Base-by-base conservation (phyloP, 805 yeast genomes). In the Metschnikowia noctiluminum region DNA sequence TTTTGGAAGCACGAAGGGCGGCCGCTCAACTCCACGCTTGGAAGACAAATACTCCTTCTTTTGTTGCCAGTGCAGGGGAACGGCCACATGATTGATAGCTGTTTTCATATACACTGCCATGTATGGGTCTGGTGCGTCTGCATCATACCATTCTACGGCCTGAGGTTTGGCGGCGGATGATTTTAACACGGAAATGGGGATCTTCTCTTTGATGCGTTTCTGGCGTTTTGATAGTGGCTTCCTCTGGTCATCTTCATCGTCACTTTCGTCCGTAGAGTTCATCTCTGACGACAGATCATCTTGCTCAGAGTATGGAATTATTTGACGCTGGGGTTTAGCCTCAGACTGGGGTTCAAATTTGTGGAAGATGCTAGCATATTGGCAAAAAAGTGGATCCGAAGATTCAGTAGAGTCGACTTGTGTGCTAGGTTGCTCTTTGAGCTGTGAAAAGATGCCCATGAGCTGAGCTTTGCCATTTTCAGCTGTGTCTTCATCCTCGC, bases 61-160 rank as follows among this genome's bases (percentile, higher is more conserved):
- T 13, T 77, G 68, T 45, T 80, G 81, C 99, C 99, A 92, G 64
- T 90, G 94, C 0, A 68, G 60, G 0, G 98, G 98, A 1, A 92
- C 89, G 1, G 82, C 87, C 0, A 91, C 83, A 1, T 70, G 75
- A 54, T 89, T 87, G 48, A 81, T 82, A 34, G 72, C 67, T 0
- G 84, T 69, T 61, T 91, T 92, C 43, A 92, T 64, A 21, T 76
- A 70, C 0, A 87, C 81, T 12, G 82, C 72, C 16, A 90, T 62
- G 42, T 71, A 66, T 1, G 99, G 96, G 57, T 89, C 92, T 0
- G 74, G 75, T 0, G 97, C 85, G 69, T 91, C 94, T 1, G 83
- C 85, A 64, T 94, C 98, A 57, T 71, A 80, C 95, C 96, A 86
- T 54, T 90, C 96, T 1, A 92, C 84, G 4, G 83, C 61, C 49